phyloP scores from a whole-genome alignment of 495 filamentous ascomycete species.

The Polyplosphaeria fusca region DNA sequence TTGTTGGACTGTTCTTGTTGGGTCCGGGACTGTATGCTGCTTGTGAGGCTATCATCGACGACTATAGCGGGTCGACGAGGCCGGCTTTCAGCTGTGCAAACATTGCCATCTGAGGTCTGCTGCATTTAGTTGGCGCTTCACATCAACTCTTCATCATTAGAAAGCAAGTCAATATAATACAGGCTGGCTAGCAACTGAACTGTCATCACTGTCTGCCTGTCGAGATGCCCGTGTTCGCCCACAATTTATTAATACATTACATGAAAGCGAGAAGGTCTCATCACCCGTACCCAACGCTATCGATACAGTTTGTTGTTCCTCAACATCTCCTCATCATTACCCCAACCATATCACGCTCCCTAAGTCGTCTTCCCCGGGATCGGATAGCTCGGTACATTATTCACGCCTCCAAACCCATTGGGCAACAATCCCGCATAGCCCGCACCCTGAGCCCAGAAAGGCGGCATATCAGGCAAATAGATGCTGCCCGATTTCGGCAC shows the following conservation, averaged over 20 bases:
- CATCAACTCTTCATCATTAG: too few species aligned
- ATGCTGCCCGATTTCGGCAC: background rate
- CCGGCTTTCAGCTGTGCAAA: slow-evolving; percentile 51
- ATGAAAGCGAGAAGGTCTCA: too few species aligned
- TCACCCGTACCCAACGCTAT: too few species aligned
- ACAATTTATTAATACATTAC: too few species aligned
- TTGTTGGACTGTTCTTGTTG: slow-evolving; percentile 48
- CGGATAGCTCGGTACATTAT: background rate
- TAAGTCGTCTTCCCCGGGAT: slow-evolving; percentile 4
- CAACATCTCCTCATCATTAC: too few species aligned
- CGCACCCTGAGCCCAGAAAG: background rate
- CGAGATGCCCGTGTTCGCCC: too few species aligned
- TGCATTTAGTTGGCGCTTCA: too few species aligned
- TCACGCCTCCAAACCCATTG: slow-evolving; percentile 3
- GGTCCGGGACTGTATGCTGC: slow-evolving; percentile 53
- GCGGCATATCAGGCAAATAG: slow-evolving; percentile 1
- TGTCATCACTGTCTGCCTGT: too few species aligned
- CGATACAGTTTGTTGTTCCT: too few species aligned
- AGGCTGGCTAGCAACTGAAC: too few species aligned
- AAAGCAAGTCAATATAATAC: too few species aligned
- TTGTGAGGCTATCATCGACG: slow-evolving; percentile 51
- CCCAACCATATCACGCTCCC: too few species aligned
- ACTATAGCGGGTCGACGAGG: slow-evolving; percentile 43
- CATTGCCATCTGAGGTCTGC: slow-evolving; percentile 39
- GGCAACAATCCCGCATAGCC: slow-evolving; percentile 5